Percentiles rank a stretch among this genome's conserved stretches.
These are phyloP conservation scores for Aureobasidium sp. DNA, from an alignment of 2,329 filamentous ascomycete genomes.

Conservation along the genomic window DNA sequence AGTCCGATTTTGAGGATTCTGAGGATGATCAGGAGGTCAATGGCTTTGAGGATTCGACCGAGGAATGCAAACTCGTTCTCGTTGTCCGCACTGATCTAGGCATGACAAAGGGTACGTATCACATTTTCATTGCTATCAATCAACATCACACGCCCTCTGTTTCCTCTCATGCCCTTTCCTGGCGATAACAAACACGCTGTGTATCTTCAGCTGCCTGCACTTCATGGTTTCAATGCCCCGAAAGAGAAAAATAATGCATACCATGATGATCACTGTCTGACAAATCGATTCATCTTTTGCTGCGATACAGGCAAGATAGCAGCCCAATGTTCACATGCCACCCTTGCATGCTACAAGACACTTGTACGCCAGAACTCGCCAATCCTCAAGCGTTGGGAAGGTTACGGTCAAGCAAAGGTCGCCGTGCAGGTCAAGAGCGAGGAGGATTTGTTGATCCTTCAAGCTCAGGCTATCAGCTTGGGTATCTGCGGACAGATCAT, in stretches of 20 bases:
- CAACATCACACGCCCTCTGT: constrained; percentile 5
- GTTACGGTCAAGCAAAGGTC: constrained; percentile 81
- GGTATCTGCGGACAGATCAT: constrained; percentile 87
- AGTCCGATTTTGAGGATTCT: constrained; percentile 24
- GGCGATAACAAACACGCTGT: not conserved
- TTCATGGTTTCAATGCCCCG: not conserved
- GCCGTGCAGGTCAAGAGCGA: constrained; percentile 83
- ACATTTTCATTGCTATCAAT: not conserved
- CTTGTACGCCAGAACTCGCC: constrained; percentile 53
- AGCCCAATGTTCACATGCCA: constrained; percentile 92
- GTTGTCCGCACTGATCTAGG: constrained; percentile 90
- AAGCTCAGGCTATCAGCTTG: constrained; percentile 72
- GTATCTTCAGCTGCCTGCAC: not conserved
- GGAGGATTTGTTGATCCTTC: constrained; percentile 67
- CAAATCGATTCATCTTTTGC: not conserved
- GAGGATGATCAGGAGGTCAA: constrained; percentile 38
- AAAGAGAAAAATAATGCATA: constrained; percentile 6
- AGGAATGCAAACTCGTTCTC: constrained; percentile 91
- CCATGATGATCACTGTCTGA: not conserved
- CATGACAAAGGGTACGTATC: constrained; percentile 81
- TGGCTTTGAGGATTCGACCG: constrained; percentile 46
- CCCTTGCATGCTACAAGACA: constrained; percentile 91
- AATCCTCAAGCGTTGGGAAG: constrained; percentile 79
- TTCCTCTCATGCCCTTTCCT: not conserved
- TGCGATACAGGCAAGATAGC: constrained; percentile 76